Percentiles rank a stretch among this genome's conserved stretches.
Evolutionary conservation across 768 basidiomycete species (phyloP).

Genomic region (Lentinula aciculospora): DNA sequence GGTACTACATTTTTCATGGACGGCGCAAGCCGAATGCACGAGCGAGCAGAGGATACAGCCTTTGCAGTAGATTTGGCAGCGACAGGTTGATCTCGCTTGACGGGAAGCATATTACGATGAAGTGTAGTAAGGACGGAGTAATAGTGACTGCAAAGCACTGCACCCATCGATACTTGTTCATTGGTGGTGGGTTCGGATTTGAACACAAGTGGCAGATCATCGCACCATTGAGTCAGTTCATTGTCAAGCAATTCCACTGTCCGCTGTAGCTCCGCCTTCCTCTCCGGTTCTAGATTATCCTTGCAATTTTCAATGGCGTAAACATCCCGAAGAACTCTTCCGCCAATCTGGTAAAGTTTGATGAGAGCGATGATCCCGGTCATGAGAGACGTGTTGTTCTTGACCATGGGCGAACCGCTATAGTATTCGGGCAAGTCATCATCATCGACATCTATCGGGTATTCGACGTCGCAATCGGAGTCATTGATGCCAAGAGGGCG

Average conservation of each 20-base stretch:
- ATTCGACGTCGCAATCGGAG: conserved; percentile 84
- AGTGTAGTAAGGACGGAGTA: conserved; percentile 84
- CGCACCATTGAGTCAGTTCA: conserved; percentile 79
- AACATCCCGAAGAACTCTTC: conserved; percentile 74
- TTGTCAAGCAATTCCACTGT: conserved; percentile 75
- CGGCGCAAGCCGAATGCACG: conserved; percentile 79
- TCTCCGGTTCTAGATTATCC: conserved; percentile 68
- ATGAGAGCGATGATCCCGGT: conserved; percentile 72
- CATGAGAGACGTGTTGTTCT: conserved; percentile 67
- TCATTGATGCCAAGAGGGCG: conserved; percentile 87
- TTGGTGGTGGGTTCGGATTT: conserved; percentile 70
- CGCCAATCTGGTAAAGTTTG: conserved; percentile 79
- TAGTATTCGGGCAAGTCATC: conserved; percentile 70
- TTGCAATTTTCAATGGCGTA: conserved; percentile 77
- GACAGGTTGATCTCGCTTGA: conserved; percentile 63
- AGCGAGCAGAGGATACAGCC: conserved; percentile 80
- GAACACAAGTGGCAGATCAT: conserved; percentile 68
- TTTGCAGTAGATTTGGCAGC: conserved; percentile 71
- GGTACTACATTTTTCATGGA: conserved; percentile 82
- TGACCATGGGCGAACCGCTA: conserved; percentile 51
- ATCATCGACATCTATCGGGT: conserved; percentile 81
- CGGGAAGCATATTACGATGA: conserved; percentile 83
- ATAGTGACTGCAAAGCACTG: conserved; percentile 83
- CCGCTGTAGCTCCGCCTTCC: conserved; percentile 69
- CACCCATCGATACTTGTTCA: conserved; percentile 81